These are phyloP conservation scores for Musa itinerans DNA, from an alignment of 176 grass and related monocot species.

Conservation along the genomic window DNA sequence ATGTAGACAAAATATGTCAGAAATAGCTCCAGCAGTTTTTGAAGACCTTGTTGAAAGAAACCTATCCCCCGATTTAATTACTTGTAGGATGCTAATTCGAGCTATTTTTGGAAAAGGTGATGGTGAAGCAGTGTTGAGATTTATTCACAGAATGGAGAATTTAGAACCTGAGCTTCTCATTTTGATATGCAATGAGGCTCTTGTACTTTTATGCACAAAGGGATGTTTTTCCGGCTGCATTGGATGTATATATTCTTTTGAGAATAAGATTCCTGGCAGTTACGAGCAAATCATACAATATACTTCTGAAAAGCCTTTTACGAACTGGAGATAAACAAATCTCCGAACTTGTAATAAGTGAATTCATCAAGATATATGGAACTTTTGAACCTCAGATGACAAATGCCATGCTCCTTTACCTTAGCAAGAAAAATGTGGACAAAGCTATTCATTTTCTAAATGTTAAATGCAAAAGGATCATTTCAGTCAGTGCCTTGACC, in stretches of 20 bases:
- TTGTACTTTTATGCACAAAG: constrained; percentile 53
- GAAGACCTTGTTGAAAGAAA: constrained; percentile 51
- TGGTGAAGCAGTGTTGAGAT: constrained; percentile 46
- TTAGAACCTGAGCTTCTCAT: constrained; percentile 38
- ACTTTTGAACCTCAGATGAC: constrained; percentile 41
- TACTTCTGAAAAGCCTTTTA: constrained; percentile 51
- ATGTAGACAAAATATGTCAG: constrained; percentile 43
- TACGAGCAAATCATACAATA: constrained; percentile 52
- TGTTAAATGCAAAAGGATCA: constrained; percentile 28
- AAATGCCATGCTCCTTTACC: constrained; percentile 55
- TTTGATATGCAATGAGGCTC: constrained; percentile 59
- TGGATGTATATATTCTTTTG: constrained; percentile 53
- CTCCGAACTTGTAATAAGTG: constrained; percentile 36
- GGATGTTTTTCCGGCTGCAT: constrained; percentile 37
- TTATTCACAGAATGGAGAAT: constrained; percentile 41
- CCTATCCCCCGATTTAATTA: constrained; percentile 31
- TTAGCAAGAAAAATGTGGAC: constrained; percentile 44
- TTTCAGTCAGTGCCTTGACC: constrained; percentile 51
- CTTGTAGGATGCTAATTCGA: constrained; percentile 44
- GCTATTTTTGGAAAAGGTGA: constrained; percentile 43
- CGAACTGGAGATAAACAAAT: constrained; percentile 46
- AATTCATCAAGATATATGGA: constrained; percentile 65
- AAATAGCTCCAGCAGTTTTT: constrained; percentile 43
- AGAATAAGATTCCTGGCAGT: constrained; percentile 35
- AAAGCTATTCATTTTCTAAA: constrained; percentile 51